These are phyloP conservation scores for Botrytis byssoidea DNA, from an alignment of 2,329 filamentous ascomycete species.

Conservation along the genomic window DNA sequence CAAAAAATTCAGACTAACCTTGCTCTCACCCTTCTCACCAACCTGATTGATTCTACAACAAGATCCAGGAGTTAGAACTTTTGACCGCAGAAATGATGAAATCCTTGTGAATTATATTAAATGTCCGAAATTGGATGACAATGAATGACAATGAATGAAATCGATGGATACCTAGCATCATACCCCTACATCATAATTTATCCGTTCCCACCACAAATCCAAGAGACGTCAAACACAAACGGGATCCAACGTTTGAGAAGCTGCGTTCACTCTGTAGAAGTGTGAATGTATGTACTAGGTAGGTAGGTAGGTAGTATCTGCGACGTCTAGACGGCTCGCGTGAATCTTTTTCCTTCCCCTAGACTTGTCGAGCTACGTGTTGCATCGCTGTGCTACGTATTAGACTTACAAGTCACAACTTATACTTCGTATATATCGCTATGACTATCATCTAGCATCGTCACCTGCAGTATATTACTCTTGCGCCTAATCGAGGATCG, in stretches of 20 bases:
- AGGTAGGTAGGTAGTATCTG: background rate
- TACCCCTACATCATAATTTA: background rate
- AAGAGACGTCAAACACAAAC: background rate
- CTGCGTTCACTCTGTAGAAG: background rate
- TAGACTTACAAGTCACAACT: background rate
- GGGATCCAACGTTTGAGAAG: background rate
- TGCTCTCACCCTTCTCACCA: background rate
- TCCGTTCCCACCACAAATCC: background rate
- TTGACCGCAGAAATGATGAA: background rate
- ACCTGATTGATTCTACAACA: background rate
- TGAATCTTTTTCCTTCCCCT: background rate
- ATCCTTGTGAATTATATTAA: background rate
- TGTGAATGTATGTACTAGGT: too few relatives aligned
- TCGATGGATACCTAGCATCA: background rate
- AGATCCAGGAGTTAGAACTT: background rate
- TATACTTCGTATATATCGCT: background rate
- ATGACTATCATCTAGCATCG: background rate
- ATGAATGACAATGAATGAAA: background rate
- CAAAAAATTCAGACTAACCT: background rate
- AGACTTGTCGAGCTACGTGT: background rate
- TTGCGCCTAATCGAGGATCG: background rate
- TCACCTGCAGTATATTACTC: background rate
- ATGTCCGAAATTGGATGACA: background rate
- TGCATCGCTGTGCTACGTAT: background rate
- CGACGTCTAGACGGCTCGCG: background rate